These are phyloP conservation scores for Knufia petricola DNA, from an alignment of 2,329 filamentous ascomycete species.

Conservation along the genomic window DNA sequence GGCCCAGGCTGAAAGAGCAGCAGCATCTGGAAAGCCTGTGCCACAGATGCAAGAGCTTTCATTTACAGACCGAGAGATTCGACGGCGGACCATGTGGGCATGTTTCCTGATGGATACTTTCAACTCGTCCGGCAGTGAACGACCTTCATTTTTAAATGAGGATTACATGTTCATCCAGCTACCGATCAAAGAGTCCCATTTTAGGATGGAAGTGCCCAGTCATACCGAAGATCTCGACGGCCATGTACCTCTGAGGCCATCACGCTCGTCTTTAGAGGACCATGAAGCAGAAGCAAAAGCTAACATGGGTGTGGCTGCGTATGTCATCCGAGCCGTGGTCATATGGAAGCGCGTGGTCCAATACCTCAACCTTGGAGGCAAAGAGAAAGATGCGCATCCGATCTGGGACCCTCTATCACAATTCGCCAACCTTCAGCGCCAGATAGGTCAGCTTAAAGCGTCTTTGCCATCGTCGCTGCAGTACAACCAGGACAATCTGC, in stretches of 20 bases:
- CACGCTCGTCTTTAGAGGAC: constrained; percentile 52
- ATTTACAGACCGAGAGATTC: constrained; percentile 86
- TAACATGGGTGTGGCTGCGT: constrained; percentile 92
- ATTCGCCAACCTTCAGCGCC: constrained; percentile 59
- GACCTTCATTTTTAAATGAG: constrained; percentile 83
- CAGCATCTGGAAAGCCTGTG: constrained; percentile 13
- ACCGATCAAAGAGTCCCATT: constrained; percentile 81
- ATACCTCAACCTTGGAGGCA: constrained; percentile 84
- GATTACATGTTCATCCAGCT: constrained; percentile 81
- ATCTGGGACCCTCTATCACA: constrained; percentile 78
- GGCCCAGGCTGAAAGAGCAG: constrained; percentile 29
- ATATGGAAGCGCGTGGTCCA: constrained; percentile 84
- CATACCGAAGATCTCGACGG: constrained; percentile 77
- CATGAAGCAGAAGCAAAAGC: constrained; percentile 38
- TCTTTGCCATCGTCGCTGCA: constrained; percentile 61
- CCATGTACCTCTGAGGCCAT: constrained; percentile 51
- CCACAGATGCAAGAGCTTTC: constrained; percentile 55
- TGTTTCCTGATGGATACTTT: constrained; percentile 97
- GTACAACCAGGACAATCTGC: constrained; percentile 73
- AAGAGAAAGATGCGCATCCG: constrained; percentile 62
- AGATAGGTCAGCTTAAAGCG: constrained; percentile 60
- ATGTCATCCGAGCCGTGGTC: constrained; percentile 74
- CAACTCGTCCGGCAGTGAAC: constrained; percentile 88
- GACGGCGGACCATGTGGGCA: constrained; percentile 92
- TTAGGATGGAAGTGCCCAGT: constrained; percentile 82